Conservation (phyloP, 441 rosid species). For the Adansonia grandidieri region DNA sequence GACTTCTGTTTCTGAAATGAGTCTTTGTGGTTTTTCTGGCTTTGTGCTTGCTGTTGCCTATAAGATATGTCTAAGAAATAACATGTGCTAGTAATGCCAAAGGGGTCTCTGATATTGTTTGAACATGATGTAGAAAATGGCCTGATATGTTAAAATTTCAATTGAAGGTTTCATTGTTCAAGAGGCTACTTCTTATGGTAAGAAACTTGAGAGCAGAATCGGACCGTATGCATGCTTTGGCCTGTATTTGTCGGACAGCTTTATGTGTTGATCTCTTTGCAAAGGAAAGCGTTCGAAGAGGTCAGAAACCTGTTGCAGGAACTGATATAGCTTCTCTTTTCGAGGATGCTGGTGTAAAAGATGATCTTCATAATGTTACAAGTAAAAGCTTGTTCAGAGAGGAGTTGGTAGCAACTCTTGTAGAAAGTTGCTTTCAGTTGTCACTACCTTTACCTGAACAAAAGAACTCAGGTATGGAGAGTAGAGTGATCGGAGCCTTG, state of each 20-base stretch:
- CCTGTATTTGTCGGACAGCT: conserved; percentile 97
- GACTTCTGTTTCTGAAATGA: neutral
- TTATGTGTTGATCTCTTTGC: conserved; percentile 98
- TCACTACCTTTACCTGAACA: conserved; percentile 96
- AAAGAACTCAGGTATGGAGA: conserved; percentile 90
- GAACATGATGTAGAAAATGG: conserved; percentile 8
- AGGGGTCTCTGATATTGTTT: neutral
- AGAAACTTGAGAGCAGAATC: conserved; percentile 98
- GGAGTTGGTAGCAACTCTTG: conserved; percentile 94
- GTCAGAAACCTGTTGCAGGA: conserved; percentile 97
- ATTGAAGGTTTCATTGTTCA: conserved; percentile 90
- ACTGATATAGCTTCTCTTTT: conserved; percentile 97
- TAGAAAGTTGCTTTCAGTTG: conserved; percentile 98
- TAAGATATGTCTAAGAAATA: neutral
- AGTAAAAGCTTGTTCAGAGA: conserved; percentile 95
- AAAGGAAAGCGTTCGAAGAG: conserved; percentile 95
- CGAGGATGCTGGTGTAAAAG: conserved; percentile 88
- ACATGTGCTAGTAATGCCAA: neutral
- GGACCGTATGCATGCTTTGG: conserved; percentile 98
- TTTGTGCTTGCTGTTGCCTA: neutral
- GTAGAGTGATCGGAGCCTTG: conserved; percentile 98
- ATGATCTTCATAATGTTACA: conserved; percentile 77
- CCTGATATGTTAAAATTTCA: conserved; percentile 35
- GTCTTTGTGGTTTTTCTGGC: neutral
- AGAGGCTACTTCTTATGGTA: conserved; percentile 96